Base-by-base conservation (phyloP, 2,329 filamentous ascomycete genomes). In the Phaeosphaeriaceae sp. region DNA sequence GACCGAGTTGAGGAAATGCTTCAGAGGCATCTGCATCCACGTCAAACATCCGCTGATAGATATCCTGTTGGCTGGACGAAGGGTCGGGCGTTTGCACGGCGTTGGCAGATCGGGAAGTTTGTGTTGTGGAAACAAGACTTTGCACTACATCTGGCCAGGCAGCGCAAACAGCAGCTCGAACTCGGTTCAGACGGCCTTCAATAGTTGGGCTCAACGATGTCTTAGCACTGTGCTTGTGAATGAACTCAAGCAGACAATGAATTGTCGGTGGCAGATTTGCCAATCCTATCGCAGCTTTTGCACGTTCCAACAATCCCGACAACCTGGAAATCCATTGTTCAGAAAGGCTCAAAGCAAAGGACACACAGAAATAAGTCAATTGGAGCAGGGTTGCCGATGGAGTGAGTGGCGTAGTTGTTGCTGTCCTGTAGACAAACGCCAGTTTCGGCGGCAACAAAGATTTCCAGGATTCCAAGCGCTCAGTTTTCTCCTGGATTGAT, bases 391-490 rank as follows among this genome's bases (percentile, higher is more conserved):
- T 56, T 27, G 66, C 63, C 11, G 73, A 71, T 45, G 73, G 73
- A 24, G 70, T 71, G 1, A 65, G 45, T 1, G 67, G 61, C 4
- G 60, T 59, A 7, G 58, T 46, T 4, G 56, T 48, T 31, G 46
- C 48, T 10, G 68, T 62, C 20, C 57, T 57, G 25, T 59, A 54
- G 22, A 73, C 53, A 44, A 70, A 62, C 36, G 58, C 62, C 36
- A 75, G 62, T 44, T 66, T 70, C 2, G 61, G 22, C 15, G 73
- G 72, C 31, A 76, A 56, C 3, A 61, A 61, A 15, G 62, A 45
- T 54, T 68, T 80, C 77, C 70, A 82, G 68, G 58, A 78, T 73
- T 59, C 67, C 7, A 81, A 59, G 5, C 67, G 69, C 42, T 75
- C 75, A 48, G 76, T 66, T 17, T 70, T 69, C 36, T 76, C 76